A percentile compares a stretch with the other conserved stretches of the same genome.
Evolutionary conservation across 495 filamentous ascomycete genomes (phyloP).

Genomic region (Podospora pseudopauciseta): DNA sequence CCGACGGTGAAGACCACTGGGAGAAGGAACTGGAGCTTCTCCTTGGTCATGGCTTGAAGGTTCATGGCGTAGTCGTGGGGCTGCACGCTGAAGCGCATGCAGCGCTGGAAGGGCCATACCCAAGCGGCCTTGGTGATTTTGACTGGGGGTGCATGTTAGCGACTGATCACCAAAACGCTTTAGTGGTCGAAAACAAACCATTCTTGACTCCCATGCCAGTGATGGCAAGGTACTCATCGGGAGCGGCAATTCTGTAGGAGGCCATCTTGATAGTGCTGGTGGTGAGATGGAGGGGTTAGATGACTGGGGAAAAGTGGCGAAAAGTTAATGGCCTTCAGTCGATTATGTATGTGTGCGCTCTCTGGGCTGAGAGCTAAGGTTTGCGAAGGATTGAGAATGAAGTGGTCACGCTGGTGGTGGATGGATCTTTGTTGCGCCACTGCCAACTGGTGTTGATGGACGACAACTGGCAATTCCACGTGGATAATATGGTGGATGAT

Average conservation of each 20-base stretch:
- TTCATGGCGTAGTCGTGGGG: conserved; percentile 74
- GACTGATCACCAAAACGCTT: not conserved
- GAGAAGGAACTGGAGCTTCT: conserved; percentile 74
- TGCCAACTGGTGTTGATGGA: not conserved
- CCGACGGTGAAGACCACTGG: conserved; percentile 85
- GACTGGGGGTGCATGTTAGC: conserved; percentile 35
- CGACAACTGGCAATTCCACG: not conserved
- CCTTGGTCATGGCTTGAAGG: conserved; percentile 78
- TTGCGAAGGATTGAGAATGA: not conserved
- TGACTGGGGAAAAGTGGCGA: not conserved
- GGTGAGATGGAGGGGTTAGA: not conserved
- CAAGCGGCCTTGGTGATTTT: conserved; percentile 70
- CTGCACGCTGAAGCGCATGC: conserved; percentile 54
- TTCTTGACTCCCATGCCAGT: conserved; percentile 70
- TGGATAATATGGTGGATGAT: not conserved
- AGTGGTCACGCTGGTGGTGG: not conserved
- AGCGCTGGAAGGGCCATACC: conserved; percentile 64
- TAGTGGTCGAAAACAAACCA: conserved; percentile 9
- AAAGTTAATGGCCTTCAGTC: not conserved
- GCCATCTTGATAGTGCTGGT: conserved; percentile 31
- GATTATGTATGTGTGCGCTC: not conserved
- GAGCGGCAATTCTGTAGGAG: conserved; percentile 45
- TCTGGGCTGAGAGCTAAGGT: not conserved
- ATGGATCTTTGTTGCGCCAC: not conserved
- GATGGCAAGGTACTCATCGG: conserved; percentile 70